Base-by-base conservation (phyloP, 768 basidiomycete genomes). In the Mrakia blollopis region DNA sequence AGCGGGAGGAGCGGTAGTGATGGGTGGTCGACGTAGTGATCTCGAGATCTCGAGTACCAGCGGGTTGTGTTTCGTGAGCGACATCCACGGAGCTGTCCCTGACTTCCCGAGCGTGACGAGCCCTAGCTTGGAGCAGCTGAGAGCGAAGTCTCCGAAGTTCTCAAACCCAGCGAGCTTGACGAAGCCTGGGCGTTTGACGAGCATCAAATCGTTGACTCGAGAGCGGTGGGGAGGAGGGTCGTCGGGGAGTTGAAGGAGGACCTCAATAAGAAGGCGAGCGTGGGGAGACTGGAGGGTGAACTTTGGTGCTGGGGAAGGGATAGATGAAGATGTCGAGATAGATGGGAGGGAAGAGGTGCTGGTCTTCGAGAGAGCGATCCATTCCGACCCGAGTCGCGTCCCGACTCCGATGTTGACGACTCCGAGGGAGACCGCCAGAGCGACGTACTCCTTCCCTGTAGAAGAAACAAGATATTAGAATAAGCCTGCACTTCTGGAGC, bases 171-270 rank as follows among this genome's bases (percentile, higher is more conserved):
- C 60, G 14, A n/a, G 13, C 32, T 11, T 28, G 60, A 61, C 60
- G 21, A 61, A 61, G n/a, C 30, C n/a, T 1, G 60, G n/a, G 10
- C 30, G 6, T 9, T 61, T 11, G n/a, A 28, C 21, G 60, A 61
- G 60, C 60, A 61, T 61, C n/a, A 61, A 10, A n/a, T 61, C 60
- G 60, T 61, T 61, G 60, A 61, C 32, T 32, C 60, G 60, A 32
- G 10, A 11, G 10, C 60, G 25, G 9, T 28, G 60, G 11, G 60
- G n/a, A 25, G 60, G 60, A n/a, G 60, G 60, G 2, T 61, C n/a
- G n/a, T 11, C n/a, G 13, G 60, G 60, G 9, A 32, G n/a, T 16
- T 16, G 60, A 10, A 28, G n/a, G 21, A 61, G 60, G 25, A 61
- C 14, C 9, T 61, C 60, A 2, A 61, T n/a, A 3, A 61, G 60